Conservation (phyloP, 1,139 yeast species). For the Pichia sp. region DNA sequence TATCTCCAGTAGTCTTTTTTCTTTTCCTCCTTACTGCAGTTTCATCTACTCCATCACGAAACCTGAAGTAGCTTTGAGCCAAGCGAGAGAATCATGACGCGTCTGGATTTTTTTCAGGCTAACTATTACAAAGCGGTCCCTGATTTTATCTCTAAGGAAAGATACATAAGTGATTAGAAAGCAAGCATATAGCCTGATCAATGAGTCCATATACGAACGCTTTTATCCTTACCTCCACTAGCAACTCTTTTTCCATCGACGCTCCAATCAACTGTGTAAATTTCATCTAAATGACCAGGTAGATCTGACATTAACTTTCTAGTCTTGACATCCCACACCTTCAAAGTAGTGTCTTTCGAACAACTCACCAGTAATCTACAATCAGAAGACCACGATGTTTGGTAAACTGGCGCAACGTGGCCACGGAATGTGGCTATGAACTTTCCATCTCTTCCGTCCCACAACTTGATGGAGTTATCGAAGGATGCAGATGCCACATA, state of each 20-base stretch:
- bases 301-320: constrained; percentile 80
- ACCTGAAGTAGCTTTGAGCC: too few species aligned
- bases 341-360: constrained; percentile 93
- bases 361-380: constrained; percentile 86
- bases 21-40: too few species aligned
- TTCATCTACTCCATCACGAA: too few species aligned
- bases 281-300: constrained; percentile 96
- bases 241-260: constrained; percentile 89
- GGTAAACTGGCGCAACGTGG: constrained; percentile 96
- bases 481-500: constrained; percentile 88
- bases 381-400: constrained; percentile 98
- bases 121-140: neutral
- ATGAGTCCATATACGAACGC: constrained; percentile 90
- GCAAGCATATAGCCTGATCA: too few species aligned
- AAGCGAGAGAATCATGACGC: neutral
- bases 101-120: neutral
- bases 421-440: constrained; percentile 90
- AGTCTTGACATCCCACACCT: constrained; percentile 93
- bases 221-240: constrained; percentile 95
- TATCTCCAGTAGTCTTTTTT: too few species aligned
- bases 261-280: constrained; percentile 97
- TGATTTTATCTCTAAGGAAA: too few species aligned
- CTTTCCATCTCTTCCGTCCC: constrained; percentile 95
- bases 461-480: constrained; percentile 88
- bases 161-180: too few species aligned